Evolutionary conservation across 441 rosid genomes (phyloP), one percentile per base, ranked within the genome.

Genomic region (Metrosideros polymorpha): DNA sequence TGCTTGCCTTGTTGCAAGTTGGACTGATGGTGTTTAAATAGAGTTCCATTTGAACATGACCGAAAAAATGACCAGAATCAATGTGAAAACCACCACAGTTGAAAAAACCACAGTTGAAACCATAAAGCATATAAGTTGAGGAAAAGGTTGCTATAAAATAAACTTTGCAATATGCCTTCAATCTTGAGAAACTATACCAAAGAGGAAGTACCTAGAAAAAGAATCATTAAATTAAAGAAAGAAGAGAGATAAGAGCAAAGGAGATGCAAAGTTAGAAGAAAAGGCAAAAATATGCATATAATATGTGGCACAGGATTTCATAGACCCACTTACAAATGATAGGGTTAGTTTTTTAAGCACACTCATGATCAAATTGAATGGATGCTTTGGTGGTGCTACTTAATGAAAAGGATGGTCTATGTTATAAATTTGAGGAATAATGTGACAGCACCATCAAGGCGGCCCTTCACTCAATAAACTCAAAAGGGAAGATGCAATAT

Each of bases 181-280:
- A 86, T 77, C 66, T 63, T 82, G 43, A 85, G 84, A 85, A 87
- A 84, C 35, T 15, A 87, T 63, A 89, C 83, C 77, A 71, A 71
- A 71, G 49, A 71, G 47, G 79, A 39, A 39, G 79, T 71, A 71
- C 47, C 79, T 24, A 12, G 17, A 6, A 6, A 71, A 39, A 27
- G 79, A 71, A 71, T 39, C 47, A 71, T 71, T 71, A 71, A 71
- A 71, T 39, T 39, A 71, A 10, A 39, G 47, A 71, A 71, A 71
- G 79, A 47, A 39, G 79, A 56, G n/a, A 51, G 85, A 83, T 61
- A 49, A 75, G 61, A 51, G 84, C 57, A 53, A 50, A 76, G 57
- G 49, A 54, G 87, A 77, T 75, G 59, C 87, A 85, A 71, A 75
- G 66, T 52, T 29, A 52, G 17, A 25, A 53, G 30, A 56, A 42